These are phyloP conservation scores for Amoeboradix gromovi DNA, from an alignment of 371 early-diverging fungal species.

Conservation along the genomic window DNA sequence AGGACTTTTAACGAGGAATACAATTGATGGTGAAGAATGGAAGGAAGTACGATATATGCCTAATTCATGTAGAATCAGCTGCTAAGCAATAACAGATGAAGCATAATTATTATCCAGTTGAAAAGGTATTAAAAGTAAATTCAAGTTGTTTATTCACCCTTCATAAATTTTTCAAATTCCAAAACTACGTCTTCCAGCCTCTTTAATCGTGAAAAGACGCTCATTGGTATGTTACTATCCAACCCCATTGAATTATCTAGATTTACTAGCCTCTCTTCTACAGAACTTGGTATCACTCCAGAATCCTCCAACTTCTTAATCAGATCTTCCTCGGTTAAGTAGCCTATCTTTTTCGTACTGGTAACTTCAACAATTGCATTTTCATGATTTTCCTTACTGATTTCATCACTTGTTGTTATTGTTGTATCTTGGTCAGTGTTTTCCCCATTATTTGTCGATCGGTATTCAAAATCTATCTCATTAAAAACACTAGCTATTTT, in stretches of 20 bases:
- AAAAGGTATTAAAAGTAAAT: no score
- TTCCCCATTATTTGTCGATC: neutral
- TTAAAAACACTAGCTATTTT: neutral
- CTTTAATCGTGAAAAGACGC: neutral
- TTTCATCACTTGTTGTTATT: neutral
- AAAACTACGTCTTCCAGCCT: neutral
- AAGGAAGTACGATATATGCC: no score
- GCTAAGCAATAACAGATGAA: no score
- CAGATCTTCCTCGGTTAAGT: no score
- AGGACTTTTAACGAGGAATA: no score
- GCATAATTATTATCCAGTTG: no score
- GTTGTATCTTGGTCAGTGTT: neutral
- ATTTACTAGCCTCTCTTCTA: neutral
- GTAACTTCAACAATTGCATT: no score
- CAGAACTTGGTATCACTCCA: neutral
- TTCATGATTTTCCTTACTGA: neutral
- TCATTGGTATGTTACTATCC: neutral
- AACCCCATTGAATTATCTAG: neutral
- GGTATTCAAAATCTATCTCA: neutral
- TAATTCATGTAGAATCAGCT: no score
- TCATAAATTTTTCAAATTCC: neutral
- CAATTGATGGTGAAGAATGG: no score
- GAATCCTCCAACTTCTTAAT: neutral
- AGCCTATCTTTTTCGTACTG: no score
- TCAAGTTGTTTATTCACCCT: no score